Conservation (phyloP, 192 early-diverging fungal genomes). For the Phlyctochytrium planicorne region DNA sequence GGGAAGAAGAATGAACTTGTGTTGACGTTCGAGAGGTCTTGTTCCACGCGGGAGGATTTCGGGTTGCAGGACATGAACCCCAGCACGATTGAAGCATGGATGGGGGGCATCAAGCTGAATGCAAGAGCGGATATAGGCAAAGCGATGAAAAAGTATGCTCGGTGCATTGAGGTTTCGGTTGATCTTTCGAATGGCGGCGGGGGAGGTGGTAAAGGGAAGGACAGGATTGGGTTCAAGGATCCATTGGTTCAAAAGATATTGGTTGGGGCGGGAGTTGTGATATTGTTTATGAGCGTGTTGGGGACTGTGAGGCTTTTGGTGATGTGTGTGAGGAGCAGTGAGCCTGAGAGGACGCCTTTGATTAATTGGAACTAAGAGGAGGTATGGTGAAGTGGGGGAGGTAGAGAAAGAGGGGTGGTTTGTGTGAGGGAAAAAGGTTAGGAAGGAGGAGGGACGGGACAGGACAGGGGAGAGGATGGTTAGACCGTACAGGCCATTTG, state of each 20-base stretch:
- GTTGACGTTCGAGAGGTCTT: constrained; percentile 19
- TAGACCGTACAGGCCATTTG: no score
- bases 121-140: neutral
- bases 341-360: constrained; percentile 1
- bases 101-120: constrained; percentile 3
- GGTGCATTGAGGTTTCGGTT: neutral
- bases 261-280: neutral
- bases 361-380: no score
- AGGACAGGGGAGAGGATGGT: no score
- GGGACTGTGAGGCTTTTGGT: neutral
- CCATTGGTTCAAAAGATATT: neutral
- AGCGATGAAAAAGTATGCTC: neutral
- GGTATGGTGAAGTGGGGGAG: no score
- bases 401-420: no score
- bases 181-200: neutral
- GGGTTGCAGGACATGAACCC: constrained; percentile 21
- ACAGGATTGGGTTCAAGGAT: neutral
- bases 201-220: no score
- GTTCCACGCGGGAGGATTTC: constrained; percentile 24
- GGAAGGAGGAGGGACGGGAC: no score
- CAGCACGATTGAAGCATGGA: constrained; percentile 16
- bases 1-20: neutral
- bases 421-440: no score
- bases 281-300: neutral
- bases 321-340: neutral